phyloP scores from a whole-genome alignment of 1,284 basidiomycete genomes.

The Tilletia caries region DNA sequence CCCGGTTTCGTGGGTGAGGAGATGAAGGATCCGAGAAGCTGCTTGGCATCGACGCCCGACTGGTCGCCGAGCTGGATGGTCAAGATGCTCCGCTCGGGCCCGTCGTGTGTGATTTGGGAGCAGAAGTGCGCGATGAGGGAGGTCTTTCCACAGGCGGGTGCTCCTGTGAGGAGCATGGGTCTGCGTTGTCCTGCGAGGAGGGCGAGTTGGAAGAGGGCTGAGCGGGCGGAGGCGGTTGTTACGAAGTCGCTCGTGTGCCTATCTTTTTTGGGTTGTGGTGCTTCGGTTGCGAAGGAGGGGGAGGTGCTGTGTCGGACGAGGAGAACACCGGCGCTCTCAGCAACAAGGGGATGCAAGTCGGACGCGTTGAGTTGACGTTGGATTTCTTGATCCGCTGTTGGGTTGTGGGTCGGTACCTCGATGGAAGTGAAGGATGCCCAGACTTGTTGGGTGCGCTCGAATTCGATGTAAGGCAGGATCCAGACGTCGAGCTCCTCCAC shows the following conservation, averaged over 20 bases:
- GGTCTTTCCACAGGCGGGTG: slow-evolving; percentile 86
- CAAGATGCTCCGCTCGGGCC: slow-evolving; percentile 62
- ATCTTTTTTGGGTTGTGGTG: background rate
- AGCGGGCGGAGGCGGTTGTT: slow-evolving; percentile 64
- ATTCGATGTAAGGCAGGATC: slow-evolving; percentile 31
- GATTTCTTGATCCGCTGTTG: slow-evolving; percentile 14
- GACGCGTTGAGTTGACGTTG: background rate
- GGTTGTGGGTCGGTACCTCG: slow-evolving; percentile 16
- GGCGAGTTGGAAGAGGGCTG: slow-evolving; percentile 66
- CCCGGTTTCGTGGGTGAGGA: slow-evolving; percentile 82
- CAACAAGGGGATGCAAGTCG: slow-evolving; percentile 14
- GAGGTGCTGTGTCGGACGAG: slow-evolving; percentile 18
- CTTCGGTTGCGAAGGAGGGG: background rate
- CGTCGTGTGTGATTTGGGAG: slow-evolving; percentile 61
- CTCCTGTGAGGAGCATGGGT: slow-evolving; percentile 79
- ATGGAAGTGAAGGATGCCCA: background rate
- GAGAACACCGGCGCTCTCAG: slow-evolving; percentile 37
- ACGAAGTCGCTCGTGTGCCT: slow-evolving; percentile 55
- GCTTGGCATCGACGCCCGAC: slow-evolving; percentile 74
- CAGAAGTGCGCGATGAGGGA: slow-evolving; percentile 73
- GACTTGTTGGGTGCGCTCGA: background rate
- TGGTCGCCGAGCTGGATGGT: slow-evolving; percentile 74
- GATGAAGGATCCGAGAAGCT: slow-evolving; percentile 86
- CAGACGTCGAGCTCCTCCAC: slow-evolving; percentile 27
- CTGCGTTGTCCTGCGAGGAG: slow-evolving; percentile 66